Conservation (phyloP, 2,329 filamentous ascomycete genomes). For the Chaetomiaceae sp. region DNA sequence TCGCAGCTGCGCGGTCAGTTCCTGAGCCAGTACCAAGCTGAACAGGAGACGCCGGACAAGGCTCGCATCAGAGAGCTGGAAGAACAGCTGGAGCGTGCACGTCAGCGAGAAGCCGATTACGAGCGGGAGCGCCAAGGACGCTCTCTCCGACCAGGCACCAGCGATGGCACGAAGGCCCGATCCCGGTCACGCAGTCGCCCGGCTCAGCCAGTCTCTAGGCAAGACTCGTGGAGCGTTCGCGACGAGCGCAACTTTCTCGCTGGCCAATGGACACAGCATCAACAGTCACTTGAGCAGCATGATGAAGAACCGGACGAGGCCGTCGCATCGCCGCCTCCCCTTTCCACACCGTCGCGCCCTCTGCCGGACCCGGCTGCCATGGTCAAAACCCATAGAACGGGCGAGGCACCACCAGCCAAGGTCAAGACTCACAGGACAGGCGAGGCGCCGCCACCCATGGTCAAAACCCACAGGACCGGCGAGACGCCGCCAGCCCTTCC, state of each 20-base stretch:
- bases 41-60: constrained; percentile 45
- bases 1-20: constrained; percentile 72
- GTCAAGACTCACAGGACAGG: constrained; percentile 19
- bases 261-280: constrained; percentile 44
- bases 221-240: constrained; percentile 54
- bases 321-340: constrained; percentile 17
- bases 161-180: constrained; percentile 28
- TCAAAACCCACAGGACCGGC: constrained; percentile 19
- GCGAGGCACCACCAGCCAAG: constrained; percentile 29
- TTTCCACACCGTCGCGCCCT: constrained; percentile 32
- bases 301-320: constrained; percentile 17
- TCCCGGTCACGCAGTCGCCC: constrained; percentile 39
- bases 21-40: constrained; percentile 77
- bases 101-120: constrained; percentile 58
- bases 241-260: constrained; percentile 60
- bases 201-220: constrained; percentile 40
- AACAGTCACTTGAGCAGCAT: constrained; percentile 25
- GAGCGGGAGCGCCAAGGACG: constrained; percentile 51
- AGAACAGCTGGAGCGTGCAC: constrained; percentile 56
- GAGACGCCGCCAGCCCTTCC: constrained; percentile 18
- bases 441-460: constrained; percentile 13
- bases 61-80: constrained; percentile 74
- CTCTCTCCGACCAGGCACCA: constrained; percentile 30
- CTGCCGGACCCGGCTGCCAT: constrained; percentile 35
- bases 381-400: constrained; percentile 26